These are phyloP conservation scores for Bertia moriformis DNA, from an alignment of 2,329 filamentous ascomycete species.

Conservation along the genomic window DNA sequence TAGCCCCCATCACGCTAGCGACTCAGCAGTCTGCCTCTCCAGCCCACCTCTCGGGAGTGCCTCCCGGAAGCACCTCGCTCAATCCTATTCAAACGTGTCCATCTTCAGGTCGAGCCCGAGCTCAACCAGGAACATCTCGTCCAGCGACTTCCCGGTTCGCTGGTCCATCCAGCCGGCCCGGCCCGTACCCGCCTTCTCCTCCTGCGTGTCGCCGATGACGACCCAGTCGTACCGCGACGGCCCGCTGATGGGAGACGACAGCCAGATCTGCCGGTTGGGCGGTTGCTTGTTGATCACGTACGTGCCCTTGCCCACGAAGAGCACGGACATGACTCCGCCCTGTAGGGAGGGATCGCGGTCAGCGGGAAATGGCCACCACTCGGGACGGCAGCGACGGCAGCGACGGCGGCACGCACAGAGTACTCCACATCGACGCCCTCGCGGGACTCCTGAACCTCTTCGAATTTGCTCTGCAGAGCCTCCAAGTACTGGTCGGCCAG, in stretches of 20 bases:
- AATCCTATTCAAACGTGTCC: constrained; percentile 1
- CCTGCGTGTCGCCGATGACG: constrained; percentile 54
- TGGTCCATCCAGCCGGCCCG: constrained; percentile 74
- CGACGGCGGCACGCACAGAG: constrained; percentile 44
- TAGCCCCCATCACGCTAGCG: too few species aligned
- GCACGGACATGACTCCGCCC: constrained; percentile 75
- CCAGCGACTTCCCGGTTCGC: constrained; percentile 66
- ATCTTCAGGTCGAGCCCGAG: constrained; percentile 47
- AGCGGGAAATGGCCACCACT: constrained; percentile 4
- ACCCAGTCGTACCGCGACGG: constrained; percentile 94
- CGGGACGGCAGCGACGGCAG: neutral
- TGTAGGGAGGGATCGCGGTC: constrained; percentile 18
- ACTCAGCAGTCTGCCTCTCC: too few species aligned
- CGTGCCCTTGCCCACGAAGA: constrained; percentile 54
- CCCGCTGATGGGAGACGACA: constrained; percentile 77
- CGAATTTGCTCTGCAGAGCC: constrained; percentile 39
- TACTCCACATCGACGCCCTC: constrained; percentile 81
- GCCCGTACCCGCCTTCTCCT: constrained; percentile 65
- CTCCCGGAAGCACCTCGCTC: too few species aligned
- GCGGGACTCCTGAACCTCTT: constrained; percentile 58
- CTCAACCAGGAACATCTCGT: constrained; percentile 60
- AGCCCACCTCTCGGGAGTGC: too few species aligned
- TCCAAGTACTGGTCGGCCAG: constrained; percentile 64
- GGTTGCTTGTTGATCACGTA: constrained; percentile 98
- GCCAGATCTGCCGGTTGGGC: constrained; percentile 94